A percentile compares a stretch with the other conserved stretches of the same genome.
Evolutionary conservation across 2,329 filamentous ascomycete genomes (phyloP).

Genomic region (Stagonosporopsis cucurbitacearum): DNA sequence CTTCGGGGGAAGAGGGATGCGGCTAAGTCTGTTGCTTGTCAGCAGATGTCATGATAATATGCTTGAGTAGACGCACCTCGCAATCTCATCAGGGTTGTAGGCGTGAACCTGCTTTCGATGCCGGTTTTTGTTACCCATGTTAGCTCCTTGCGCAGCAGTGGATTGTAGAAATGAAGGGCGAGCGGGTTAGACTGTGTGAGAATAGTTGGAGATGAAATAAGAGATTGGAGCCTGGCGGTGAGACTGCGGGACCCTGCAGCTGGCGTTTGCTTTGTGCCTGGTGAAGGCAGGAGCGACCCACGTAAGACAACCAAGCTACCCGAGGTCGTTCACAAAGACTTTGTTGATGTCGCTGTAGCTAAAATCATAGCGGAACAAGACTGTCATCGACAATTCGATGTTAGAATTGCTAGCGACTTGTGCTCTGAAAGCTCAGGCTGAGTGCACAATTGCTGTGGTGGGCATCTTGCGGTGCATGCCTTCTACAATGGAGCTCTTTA

Average conservation of each 20-base stretch:
- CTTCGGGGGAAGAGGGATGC: conserved; percentile 31
- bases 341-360: not conserved
- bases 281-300: conserved; percentile 3
- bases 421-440: no score
- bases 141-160: not conserved
- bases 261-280: not conserved
- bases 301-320: not conserved
- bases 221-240: not conserved
- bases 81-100: conserved; percentile 23
- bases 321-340: not conserved
- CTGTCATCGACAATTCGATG: no score
- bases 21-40: conserved; percentile 23
- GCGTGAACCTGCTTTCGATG: conserved; percentile 11
- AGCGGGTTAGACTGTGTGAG: not conserved
- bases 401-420: not conserved
- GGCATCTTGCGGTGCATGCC: no score
- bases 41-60: not conserved
- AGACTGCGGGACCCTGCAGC: not conserved
- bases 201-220: not conserved
- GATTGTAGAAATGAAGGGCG: not conserved
- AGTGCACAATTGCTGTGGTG: no score
- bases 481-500: no score
- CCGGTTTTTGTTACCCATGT: not conserved
- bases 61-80: conserved; percentile 10
- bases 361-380: not conserved